Evolutionary conservation across 352 stramenopile genomes (phyloP).

Genomic region (Globisporangium okanoganense): DNA sequence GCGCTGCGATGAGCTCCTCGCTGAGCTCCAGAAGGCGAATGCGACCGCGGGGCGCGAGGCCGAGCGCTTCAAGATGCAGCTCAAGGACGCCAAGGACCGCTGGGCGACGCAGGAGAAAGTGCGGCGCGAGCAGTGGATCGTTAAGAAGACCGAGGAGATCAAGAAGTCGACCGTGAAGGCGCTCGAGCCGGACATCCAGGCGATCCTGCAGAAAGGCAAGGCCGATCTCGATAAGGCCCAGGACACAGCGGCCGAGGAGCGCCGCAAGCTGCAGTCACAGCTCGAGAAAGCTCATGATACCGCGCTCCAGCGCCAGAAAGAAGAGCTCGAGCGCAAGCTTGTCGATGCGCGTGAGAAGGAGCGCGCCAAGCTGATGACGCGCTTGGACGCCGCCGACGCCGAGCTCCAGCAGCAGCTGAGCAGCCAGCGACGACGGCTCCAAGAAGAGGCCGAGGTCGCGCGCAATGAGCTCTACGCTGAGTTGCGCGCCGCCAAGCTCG

Average conservation of each 20-base stretch:
- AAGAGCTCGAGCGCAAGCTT: slow-evolving; percentile 68
- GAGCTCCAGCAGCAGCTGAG: slow-evolving; percentile 81
- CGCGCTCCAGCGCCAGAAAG: slow-evolving; percentile 49
- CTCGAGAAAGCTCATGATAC: slow-evolving; percentile 59
- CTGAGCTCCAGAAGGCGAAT: slow-evolving; percentile 60
- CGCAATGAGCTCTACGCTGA: slow-evolving; percentile 56
- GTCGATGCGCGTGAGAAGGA: slow-evolving; percentile 77
- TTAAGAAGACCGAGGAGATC: slow-evolving; percentile 83
- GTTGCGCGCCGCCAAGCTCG: slow-evolving; percentile 39
- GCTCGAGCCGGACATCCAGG: slow-evolving; percentile 76
- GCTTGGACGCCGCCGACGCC: slow-evolving; percentile 67
- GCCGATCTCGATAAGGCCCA: slow-evolving; percentile 57
- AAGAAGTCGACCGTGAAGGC: slow-evolving; percentile 81
- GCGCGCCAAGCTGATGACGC: slow-evolving; percentile 57
- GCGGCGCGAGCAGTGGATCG: slow-evolving; percentile 73
- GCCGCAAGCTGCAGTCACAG: slow-evolving; percentile 42
- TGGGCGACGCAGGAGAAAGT: slow-evolving; percentile 68
- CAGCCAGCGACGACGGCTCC: slow-evolving; percentile 55
- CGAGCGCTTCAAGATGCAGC: slow-evolving; percentile 66
- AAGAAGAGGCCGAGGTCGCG: slow-evolving; percentile 63
- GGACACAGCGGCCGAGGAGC: slow-evolving; percentile 54
- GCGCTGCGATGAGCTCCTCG: slow-evolving; percentile 69
- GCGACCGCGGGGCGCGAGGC: slow-evolving; percentile 31
- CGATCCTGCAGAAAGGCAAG: slow-evolving; percentile 75
- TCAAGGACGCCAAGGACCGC: slow-evolving; percentile 75